Evolutionary conservation across 2,329 filamentous ascomycete genomes (phyloP).

Genomic region (Cadophora gregata): DNA sequence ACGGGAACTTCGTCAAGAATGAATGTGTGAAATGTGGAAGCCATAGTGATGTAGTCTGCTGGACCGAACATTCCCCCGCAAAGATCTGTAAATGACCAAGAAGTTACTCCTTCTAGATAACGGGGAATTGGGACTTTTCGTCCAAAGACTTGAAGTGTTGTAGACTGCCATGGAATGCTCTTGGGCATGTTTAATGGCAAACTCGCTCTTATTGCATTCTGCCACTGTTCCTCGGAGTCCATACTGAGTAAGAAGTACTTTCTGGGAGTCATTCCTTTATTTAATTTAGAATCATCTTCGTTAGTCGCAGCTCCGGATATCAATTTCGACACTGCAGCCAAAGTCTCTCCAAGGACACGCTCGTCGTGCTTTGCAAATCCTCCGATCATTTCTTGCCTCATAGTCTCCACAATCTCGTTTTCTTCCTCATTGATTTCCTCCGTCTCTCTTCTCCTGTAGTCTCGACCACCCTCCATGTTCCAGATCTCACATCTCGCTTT

Average conservation of each 20-base stretch:
- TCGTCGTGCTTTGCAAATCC: conserved; percentile 30
- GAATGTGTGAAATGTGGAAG: conserved; percentile 79
- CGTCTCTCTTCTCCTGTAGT: conserved; percentile 69
- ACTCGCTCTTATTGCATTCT: conserved; percentile 29
- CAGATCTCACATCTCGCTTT: conserved; percentile 82
- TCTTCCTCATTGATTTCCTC: conserved; percentile 42
- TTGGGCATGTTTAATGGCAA: conserved; percentile 33
- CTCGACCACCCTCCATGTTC: conserved; percentile 78
- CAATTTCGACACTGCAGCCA: neutral
- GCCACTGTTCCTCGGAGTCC: conserved; percentile 38
- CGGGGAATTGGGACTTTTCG: conserved; percentile 64
- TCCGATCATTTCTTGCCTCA: conserved; percentile 43
- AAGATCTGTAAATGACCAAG: conserved; percentile 72
- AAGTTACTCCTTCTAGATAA: conserved; percentile 61
- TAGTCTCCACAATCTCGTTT: conserved; percentile 42
- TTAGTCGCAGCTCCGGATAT: neutral
- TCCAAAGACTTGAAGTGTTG: conserved; percentile 63
- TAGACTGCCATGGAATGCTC: conserved; percentile 51
- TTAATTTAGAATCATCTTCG: conserved; percentile 15
- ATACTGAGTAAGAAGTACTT: conserved; percentile 38
- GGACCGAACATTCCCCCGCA: conserved; percentile 72
- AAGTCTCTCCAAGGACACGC: neutral
- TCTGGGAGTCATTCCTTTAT: conserved; percentile 33
- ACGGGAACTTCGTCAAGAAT: conserved; percentile 74
- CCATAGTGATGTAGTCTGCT: conserved; percentile 83